Conservation (phyloP, 306 rosid species). For the Cicer arietinum region DNA sequence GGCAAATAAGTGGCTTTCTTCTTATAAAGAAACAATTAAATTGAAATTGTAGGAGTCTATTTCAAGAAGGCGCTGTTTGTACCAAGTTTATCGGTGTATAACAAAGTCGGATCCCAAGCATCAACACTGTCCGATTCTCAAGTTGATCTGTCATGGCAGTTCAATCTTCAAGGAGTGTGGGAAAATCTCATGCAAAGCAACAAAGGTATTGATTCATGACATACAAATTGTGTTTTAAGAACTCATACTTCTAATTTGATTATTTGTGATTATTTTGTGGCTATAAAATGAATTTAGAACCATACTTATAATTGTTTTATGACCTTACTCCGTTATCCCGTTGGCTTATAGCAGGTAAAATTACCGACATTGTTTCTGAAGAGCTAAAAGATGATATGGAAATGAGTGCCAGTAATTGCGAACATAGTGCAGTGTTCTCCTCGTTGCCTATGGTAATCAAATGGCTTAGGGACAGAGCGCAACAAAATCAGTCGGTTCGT, state of each 20-base stretch:
- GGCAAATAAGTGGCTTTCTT: background rate
- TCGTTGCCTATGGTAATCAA: constrained; percentile 82
- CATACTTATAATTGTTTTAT: background rate
- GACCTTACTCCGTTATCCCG: constrained; percentile 21
- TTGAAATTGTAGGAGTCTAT: constrained; percentile 70
- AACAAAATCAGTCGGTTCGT: constrained; percentile 68
- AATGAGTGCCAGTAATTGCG: constrained; percentile 62
- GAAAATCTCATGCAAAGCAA: constrained; percentile 75
- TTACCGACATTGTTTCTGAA: constrained; percentile 50
- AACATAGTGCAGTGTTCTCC: constrained; percentile 78
- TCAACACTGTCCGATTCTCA: constrained; percentile 53
- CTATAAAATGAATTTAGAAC: background rate
- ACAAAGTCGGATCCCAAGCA: constrained; percentile 83
- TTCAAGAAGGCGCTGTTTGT: constrained; percentile 93
- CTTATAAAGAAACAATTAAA: constrained; percentile 18
- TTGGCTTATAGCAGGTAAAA: constrained; percentile 49
- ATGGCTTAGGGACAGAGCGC: constrained; percentile 85
- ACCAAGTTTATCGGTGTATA: constrained; percentile 72
- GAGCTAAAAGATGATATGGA: constrained; percentile 69
- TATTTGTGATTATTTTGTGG: constrained; percentile 1
- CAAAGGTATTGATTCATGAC: constrained; percentile 58
- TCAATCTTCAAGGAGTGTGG: constrained; percentile 81
- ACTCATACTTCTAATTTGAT: constrained; percentile 11
- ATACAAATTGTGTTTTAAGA: background rate
- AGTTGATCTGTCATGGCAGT: constrained; percentile 92